Base-by-base conservation (phyloP, 495 filamentous ascomycete genomes). In the Filosporella fistucella region DNA sequence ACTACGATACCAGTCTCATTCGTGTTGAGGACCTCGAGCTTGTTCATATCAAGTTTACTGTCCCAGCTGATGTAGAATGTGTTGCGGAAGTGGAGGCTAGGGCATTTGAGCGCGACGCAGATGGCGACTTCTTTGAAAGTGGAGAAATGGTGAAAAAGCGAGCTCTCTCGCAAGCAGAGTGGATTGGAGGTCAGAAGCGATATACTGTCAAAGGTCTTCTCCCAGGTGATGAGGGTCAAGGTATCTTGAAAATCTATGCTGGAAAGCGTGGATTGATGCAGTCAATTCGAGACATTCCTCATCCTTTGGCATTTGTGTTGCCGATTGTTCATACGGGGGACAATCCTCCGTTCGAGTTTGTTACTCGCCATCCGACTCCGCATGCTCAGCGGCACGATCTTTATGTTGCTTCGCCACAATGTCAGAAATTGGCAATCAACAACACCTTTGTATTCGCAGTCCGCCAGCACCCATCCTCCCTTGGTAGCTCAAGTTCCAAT, bases 391-490 rank as follows among this genome's bases (percentile, higher is more conserved):
- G 93, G 17, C 91, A 99, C 63, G 93, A 97, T 55, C 78, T 99
- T 52, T 99, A 99, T 66, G 85, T 99, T 57, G 86, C 85, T 25
- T 91, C 96, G 56, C 93, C 94, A 0, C 94, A 97, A 63, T 97
- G 93, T 60, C 74, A 84, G 29, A 77, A 78, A 17, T 70, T 99
- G 10, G 90, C 88, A 8, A 66, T 94, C 33, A 95, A 96, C 68
- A 97, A 97, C 61, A 99, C 93, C 6, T 99, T 95, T 60, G 91
- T 99, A 20, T 99, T 99, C 60, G 83, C 85, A 42, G 85, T 97
- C 39, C 86, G 93, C 22, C 93, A 99, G 59, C 90, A 97, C 60
- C 87, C 90, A 0, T 85, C 89, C 28, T 82, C 83, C 0, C 62
- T 71, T 4, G 61, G 66, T 22, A 52, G 63, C 25, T 55, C 74